Evolutionary conservation across 2,329 filamentous ascomycete genomes (phyloP).

Genomic region (Magnaporthiopsis poae): DNA sequence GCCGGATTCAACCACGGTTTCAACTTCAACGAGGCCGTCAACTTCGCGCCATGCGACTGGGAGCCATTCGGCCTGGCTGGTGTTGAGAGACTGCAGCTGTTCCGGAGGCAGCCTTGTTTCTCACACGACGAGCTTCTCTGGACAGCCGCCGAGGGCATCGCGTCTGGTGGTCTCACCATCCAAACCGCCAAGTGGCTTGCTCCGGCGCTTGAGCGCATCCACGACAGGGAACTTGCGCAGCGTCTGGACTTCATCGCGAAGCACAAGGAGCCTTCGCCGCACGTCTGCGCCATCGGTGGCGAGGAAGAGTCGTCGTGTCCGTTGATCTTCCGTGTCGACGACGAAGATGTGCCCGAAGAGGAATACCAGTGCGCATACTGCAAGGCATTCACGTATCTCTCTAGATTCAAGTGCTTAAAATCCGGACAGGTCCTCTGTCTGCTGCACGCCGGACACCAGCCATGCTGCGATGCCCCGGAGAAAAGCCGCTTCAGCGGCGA

Average conservation of each 20-base stretch:
- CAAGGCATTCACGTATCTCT: slow-evolving; percentile 85
- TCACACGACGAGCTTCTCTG: slow-evolving; percentile 91
- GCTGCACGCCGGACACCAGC: slow-evolving; percentile 65
- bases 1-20: slow-evolving; percentile 98
- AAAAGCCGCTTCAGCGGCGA: slow-evolving; percentile 57
- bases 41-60: slow-evolving; percentile 93
- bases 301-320: slow-evolving; percentile 44
- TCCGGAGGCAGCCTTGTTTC: slow-evolving; percentile 87
- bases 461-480: slow-evolving; percentile 66
- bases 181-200: slow-evolving; percentile 91
- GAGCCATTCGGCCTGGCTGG: slow-evolving; percentile 82
- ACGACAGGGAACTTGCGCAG: slow-evolving; percentile 59
- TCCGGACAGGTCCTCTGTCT: slow-evolving; percentile 76
- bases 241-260: slow-evolving; percentile 59
- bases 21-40: slow-evolving; percentile 98
- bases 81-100: slow-evolving; percentile 75
- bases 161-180: slow-evolving; percentile 56
- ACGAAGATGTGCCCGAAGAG: slow-evolving; percentile 74
- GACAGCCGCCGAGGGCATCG: slow-evolving; percentile 74
- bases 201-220: slow-evolving; percentile 72
- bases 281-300: slow-evolving; percentile 43
- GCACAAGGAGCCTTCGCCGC: slow-evolving; percentile 46
- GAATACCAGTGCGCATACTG: slow-evolving; percentile 87
- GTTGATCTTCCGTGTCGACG: slow-evolving; percentile 54
- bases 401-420: slow-evolving; percentile 75